phyloP scores from a whole-genome alignment of 331 rosid species.

The Pyrus hybrid region DNA sequence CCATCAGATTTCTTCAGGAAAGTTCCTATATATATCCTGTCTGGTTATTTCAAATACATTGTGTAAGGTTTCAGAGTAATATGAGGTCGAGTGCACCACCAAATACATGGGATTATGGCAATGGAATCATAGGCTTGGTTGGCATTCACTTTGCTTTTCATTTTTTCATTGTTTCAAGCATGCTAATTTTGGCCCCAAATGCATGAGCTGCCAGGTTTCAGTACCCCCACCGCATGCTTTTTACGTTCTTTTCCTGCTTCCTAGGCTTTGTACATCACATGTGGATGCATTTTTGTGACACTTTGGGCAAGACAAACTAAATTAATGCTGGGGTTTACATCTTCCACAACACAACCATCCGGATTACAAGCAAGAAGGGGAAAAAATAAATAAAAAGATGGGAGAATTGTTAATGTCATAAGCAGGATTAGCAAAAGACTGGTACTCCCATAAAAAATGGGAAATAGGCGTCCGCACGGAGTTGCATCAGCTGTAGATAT shows the following conservation, averaged over 20 bases:
- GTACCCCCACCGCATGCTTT: constrained; percentile 10
- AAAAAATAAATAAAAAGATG: not conserved
- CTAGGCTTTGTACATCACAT: constrained; percentile 8
- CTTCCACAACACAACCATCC: not conserved
- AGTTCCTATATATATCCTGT: too few relatives aligned
- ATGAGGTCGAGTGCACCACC: too few relatives aligned
- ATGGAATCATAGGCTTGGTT: too few relatives aligned
- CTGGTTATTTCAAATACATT: too few relatives aligned
- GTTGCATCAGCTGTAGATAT: too few relatives aligned
- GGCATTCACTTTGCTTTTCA: not conserved
- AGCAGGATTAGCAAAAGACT: not conserved
- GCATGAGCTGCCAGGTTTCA: constrained; percentile 3
- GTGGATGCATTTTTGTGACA: constrained; percentile 14
- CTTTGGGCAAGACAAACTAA: constrained; percentile 11
- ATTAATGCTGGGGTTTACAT: not conserved
- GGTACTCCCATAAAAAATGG: too few relatives aligned
- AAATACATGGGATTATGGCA: too few relatives aligned
- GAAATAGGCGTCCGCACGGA: too few relatives aligned
- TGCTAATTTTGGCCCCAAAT: constrained; percentile 11
- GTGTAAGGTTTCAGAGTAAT: too few relatives aligned
- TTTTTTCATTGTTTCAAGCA: not conserved
- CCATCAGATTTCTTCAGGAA: too few relatives aligned
- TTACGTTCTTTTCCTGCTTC: constrained; percentile 14
- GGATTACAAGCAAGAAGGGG: not conserved
- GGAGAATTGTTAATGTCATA: not conserved